Conservation (phyloP, 768 basidiomycete species). For the Trametes coccinea region DNA sequence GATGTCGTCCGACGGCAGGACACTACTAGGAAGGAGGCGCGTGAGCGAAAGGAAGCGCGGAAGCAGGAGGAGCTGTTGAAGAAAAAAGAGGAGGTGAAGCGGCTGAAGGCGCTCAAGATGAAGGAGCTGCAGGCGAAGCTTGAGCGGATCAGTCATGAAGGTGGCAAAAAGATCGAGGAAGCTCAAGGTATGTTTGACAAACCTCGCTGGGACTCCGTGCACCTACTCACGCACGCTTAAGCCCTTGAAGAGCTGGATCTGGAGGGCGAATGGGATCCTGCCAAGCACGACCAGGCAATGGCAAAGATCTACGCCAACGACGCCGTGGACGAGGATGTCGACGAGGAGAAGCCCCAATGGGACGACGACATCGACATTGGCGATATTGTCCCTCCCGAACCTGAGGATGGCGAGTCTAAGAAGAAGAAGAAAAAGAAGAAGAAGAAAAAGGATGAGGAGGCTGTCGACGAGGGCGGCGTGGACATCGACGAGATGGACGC, state of each 20-base stretch:
- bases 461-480: conserved; percentile 49
- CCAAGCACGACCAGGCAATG: conserved; percentile 83
- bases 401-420: conserved; percentile 39
- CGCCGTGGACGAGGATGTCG: conserved; percentile 34
- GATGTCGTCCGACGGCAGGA: conserved; percentile 71
- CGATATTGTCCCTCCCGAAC: conserved; percentile 51
- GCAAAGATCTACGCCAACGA: conserved; percentile 64
- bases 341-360: conserved; percentile 81
- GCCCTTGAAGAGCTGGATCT: conserved; percentile 75
- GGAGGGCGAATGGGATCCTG: conserved; percentile 92
- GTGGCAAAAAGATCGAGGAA: conserved; percentile 53
- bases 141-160: conserved; percentile 69
- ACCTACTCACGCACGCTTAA: conserved; percentile 23
- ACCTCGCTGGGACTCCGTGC: not conserved
- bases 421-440: conserved; percentile 64
- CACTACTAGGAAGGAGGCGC: conserved; percentile 80
- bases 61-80: conserved; percentile 76
- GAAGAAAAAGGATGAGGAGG: conserved; percentile 37
- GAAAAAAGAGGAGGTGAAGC: conserved; percentile 78
- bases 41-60: conserved; percentile 71
- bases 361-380: conserved; percentile 85
- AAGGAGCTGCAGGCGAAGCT: conserved; percentile 77
- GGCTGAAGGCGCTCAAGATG: conserved; percentile 82
- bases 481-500: conserved; percentile 54
- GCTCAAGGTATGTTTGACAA: conserved; percentile 25